Evolutionary conservation across 2,329 filamentous ascomycete genomes (phyloP).

Genomic region (Colletotrichum sp.): DNA sequence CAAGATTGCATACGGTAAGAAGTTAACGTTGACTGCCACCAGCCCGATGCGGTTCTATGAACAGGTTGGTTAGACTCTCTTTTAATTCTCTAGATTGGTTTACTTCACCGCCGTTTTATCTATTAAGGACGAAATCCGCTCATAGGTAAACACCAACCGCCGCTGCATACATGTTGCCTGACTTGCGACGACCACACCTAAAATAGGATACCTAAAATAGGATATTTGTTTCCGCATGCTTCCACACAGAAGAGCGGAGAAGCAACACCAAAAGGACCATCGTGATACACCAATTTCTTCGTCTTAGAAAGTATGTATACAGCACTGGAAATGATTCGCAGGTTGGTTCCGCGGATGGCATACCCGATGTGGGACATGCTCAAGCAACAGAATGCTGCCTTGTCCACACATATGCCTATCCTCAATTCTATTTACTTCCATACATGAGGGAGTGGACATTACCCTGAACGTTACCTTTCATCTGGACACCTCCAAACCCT

Average conservation of each 20-base stretch:
- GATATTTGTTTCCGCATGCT: background rate
- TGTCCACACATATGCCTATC: background rate
- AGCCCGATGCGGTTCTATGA: background rate
- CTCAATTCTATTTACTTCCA: background rate
- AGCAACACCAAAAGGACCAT: background rate
- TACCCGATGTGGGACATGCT: background rate
- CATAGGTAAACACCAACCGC: background rate
- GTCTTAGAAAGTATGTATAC: background rate
- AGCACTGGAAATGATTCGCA: background rate
- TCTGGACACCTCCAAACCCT: background rate
- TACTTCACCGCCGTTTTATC: background rate
- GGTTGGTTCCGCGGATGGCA: background rate
- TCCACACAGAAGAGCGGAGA: background rate
- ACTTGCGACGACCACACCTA: no score
- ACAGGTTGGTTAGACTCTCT: accelerated
- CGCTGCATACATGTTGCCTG: background rate
- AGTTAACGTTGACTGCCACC: background rate
- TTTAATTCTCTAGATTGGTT: no score
- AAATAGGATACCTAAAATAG: no score
- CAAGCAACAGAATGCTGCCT: background rate
- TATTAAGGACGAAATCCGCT: background rate
- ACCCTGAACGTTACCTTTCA: background rate
- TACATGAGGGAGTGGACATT: background rate
- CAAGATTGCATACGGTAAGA: background rate
- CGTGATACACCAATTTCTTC: background rate